Percentiles rank a stretch among this genome's conserved stretches.
Evolutionary conservation across 768 basidiomycete species (phyloP).

Genomic region (Podaxis carcinomalis): DNA sequence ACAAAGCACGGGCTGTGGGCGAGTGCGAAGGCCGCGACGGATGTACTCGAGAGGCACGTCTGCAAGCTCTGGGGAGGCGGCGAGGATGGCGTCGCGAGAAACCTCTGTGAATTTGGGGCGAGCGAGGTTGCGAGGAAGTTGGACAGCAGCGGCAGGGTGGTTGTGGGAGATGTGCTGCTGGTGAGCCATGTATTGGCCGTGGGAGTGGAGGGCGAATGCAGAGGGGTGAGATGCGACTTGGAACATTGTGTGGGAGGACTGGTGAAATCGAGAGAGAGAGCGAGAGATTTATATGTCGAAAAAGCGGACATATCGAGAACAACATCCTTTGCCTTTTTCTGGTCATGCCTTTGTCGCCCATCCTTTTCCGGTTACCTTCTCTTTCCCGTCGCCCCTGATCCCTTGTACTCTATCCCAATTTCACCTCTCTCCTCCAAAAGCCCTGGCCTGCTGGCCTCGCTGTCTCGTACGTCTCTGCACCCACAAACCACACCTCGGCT

Average conservation of each 20-base stretch:
- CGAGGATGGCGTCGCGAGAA: constrained; percentile 51
- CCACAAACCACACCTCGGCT: background rate
- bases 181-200: constrained; percentile 25
- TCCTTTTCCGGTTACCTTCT: constrained; percentile 22
- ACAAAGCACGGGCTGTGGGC: constrained; percentile 47
- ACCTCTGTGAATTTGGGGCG: constrained; percentile 59
- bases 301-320: constrained; percentile 18
- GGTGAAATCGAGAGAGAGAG: background rate
- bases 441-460: background rate
- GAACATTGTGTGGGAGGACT: constrained; percentile 31
- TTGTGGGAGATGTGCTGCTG: constrained; percentile 14
- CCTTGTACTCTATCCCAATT: background rate
- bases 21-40: constrained; percentile 50
- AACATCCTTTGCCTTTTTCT: constrained; percentile 25
- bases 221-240: constrained; percentile 43
- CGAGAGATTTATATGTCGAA: constrained; percentile 19
- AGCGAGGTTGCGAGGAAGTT: constrained; percentile 68
- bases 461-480: background rate
- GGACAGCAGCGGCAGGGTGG: constrained; percentile 33
- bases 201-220: constrained; percentile 33
- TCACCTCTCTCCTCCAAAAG: too few species aligned
- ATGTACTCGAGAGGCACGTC: constrained; percentile 68
- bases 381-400: background rate
- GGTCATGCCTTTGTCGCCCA: constrained; percentile 35
- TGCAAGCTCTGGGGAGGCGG: constrained; percentile 64